Percentiles rank a stretch among this genome's conserved stretches.
phyloP scores from a whole-genome alignment of 1,284 basidiomycete species.

The Lignosus rhinocerotis region DNA sequence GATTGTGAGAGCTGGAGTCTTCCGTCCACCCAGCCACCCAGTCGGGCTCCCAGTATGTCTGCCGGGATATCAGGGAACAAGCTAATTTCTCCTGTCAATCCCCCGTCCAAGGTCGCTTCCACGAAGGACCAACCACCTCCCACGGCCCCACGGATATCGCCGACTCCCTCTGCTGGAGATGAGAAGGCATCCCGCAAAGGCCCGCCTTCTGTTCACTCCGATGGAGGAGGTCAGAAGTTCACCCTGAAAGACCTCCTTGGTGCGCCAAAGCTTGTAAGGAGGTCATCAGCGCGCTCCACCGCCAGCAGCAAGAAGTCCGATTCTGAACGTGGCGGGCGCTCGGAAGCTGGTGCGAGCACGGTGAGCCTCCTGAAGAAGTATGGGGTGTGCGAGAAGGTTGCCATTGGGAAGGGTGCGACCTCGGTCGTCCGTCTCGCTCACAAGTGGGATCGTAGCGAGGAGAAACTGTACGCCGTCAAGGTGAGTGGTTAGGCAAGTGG shows the following conservation, averaged over 20 bases:
- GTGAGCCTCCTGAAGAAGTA: constrained; percentile 87
- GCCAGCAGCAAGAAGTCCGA: constrained; percentile 67
- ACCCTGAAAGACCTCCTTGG: constrained; percentile 77
- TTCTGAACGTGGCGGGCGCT: constrained; percentile 64
- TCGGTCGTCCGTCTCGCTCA: constrained; percentile 95
- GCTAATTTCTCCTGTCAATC: constrained; percentile 26
- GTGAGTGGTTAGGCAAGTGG: constrained; percentile 42
- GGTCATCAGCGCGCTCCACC: constrained; percentile 69
- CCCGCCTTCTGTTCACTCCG: constrained; percentile 51
- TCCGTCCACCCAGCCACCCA: constrained; percentile 61
- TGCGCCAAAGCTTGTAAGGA: constrained; percentile 71
- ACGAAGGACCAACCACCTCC: constrained; percentile 28
- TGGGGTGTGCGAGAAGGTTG: constrained; percentile 94
- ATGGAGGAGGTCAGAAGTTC: constrained; percentile 70
- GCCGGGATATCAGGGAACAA: constrained; percentile 54
- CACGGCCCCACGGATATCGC: constrained; percentile 30
- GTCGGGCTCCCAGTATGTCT: constrained; percentile 47
- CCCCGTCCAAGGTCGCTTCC: constrained; percentile 27
- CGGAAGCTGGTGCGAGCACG: constrained; percentile 60
- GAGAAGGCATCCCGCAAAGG: constrained; percentile 30
- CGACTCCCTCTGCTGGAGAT: constrained; percentile 30
- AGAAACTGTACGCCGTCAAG: constrained; percentile 99
- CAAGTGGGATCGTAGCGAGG: constrained; percentile 97
- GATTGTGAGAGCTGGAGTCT: constrained; percentile 63
- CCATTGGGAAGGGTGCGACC: constrained; percentile 97